phyloP scores from a whole-genome alignment of 1,284 basidiomycete species.

The Trichosporon sp. region DNA sequence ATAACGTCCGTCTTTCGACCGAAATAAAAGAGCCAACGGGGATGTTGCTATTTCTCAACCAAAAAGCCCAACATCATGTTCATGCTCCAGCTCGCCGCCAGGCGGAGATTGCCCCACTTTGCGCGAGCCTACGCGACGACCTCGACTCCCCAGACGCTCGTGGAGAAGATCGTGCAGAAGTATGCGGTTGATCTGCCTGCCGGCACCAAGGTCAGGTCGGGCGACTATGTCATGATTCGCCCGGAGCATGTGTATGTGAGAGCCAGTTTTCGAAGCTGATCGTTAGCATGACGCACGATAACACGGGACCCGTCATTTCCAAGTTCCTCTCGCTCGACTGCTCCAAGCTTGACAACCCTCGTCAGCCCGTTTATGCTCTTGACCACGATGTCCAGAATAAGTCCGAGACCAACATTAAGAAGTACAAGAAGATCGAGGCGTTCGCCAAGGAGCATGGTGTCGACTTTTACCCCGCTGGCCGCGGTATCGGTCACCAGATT shows the following conservation, averaged over 20 bases:
- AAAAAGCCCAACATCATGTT: conserved; percentile 1
- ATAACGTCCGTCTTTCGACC: conserved; percentile 3
- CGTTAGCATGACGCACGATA: conserved; percentile 87
- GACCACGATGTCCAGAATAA: conserved; percentile 99
- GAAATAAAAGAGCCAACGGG: conserved; percentile 5
- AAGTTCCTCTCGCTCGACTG: conserved; percentile 97
- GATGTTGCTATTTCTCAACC: conserved; percentile 13
- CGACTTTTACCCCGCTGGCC: conserved; percentile 96
- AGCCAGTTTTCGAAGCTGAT: conserved; percentile 21
- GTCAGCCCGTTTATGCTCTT: conserved; percentile 83
- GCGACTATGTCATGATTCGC: conserved; percentile 99
- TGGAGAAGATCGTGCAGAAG: conserved; percentile 97
- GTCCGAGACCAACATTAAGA: conserved; percentile 86
- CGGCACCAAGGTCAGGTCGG: conserved; percentile 79
- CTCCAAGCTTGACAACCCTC: conserved; percentile 76
- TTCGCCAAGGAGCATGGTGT: conserved; percentile 85
- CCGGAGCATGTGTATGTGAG: conserved; percentile 79
- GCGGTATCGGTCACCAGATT: conserved; percentile 97
- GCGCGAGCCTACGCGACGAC: conserved; percentile 43
- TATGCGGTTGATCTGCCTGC: conserved; percentile 85
- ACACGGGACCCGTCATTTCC: conserved; percentile 95
- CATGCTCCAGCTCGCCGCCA: conserved; percentile 12
- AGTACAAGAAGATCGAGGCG: conserved; percentile 88
- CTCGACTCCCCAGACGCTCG: conserved; percentile 74
- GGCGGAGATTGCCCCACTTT: conserved; percentile 14